These are phyloP conservation scores for Triticum monococcum DNA, from an alignment of 176 grass and related monocot species.

Conservation along the genomic window DNA sequence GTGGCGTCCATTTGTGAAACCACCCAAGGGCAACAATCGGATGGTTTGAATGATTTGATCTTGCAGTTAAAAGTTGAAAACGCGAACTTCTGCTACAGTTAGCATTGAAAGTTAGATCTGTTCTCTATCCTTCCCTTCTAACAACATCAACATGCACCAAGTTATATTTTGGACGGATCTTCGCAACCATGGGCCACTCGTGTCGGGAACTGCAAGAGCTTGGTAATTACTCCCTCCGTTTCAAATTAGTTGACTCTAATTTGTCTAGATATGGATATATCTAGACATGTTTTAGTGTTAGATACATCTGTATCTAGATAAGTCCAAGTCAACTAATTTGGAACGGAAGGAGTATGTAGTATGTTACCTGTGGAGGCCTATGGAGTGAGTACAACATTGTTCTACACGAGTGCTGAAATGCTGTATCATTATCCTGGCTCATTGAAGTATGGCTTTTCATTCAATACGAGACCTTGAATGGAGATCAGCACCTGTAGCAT, in stretches of 20 bases:
- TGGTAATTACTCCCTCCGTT: neutral
- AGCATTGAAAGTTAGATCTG: neutral
- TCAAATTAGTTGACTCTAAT: too few relatives aligned
- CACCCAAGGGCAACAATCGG: neutral
- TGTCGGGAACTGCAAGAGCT: neutral
- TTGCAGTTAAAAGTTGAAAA: neutral
- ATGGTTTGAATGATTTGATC: neutral
- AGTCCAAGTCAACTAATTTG: too few relatives aligned
- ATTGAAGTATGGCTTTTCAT: conserved; percentile 90
- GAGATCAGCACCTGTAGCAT: conserved; percentile 92
- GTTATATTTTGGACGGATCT: neutral
- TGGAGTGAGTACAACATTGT: conserved; percentile 86
- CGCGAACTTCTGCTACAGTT: neutral
- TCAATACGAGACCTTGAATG: conserved; percentile 86
- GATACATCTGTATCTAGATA: too few relatives aligned
- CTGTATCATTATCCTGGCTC: conserved; percentile 78
- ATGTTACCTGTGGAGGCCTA: conserved; percentile 64
- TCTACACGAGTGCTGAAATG: conserved; percentile 72
- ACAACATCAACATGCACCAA: neutral
- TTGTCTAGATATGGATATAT: too few relatives aligned
- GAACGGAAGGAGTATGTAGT: neutral
- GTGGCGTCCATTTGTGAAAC: neutral
- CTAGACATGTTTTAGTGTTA: too few relatives aligned
- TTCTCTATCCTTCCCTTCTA: neutral
- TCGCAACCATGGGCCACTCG: neutral